phyloP scores from a whole-genome alignment of 192 early-diverging fungal species.

The Umbelopsis sp. region DNA sequence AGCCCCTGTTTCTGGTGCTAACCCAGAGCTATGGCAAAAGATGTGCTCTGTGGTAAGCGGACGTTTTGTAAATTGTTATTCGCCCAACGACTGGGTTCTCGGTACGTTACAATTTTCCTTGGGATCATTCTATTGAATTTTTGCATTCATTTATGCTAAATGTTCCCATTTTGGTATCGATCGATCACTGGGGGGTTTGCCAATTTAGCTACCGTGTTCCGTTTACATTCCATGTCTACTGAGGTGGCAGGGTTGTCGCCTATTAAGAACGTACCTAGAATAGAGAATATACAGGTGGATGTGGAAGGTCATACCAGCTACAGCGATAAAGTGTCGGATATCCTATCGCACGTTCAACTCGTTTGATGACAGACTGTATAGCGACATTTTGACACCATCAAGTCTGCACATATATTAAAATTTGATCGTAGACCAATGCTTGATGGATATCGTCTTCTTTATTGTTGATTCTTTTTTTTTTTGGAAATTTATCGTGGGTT shows the following conservation, averaged over 20 bases:
- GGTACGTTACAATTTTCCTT: constrained; percentile 25
- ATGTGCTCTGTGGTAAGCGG: constrained; percentile 46
- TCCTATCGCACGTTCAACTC: constrained; percentile 26
- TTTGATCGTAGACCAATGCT: not conserved
- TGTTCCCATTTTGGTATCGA: no score
- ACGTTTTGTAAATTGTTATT: constrained; percentile 57
- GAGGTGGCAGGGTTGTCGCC: constrained; percentile 52
- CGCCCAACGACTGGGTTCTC: constrained; percentile 56
- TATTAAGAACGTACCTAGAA: constrained; percentile 29
- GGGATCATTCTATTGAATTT: not conserved
- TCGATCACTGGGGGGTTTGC: no score
- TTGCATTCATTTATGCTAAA: not conserved
- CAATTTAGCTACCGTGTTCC: constrained; percentile 43
- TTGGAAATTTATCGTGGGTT: not conserved
- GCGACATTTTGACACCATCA: not conserved
- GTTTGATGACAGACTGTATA: not conserved
- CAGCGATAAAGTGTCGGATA: constrained; percentile 26
- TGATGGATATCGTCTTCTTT: not conserved
- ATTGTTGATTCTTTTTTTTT: not conserved
- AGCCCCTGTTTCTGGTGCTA: constrained; percentile 50
- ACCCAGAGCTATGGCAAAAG: constrained; percentile 43
- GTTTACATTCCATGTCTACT: constrained; percentile 51
- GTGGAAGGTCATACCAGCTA: constrained; percentile 56
- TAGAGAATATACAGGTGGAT: constrained; percentile 56
- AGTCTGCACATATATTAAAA: not conserved